These are phyloP conservation scores for Spizellomyces punctatus DNA, from an alignment of 192 early-diverging fungal species.

Conservation along the genomic window DNA sequence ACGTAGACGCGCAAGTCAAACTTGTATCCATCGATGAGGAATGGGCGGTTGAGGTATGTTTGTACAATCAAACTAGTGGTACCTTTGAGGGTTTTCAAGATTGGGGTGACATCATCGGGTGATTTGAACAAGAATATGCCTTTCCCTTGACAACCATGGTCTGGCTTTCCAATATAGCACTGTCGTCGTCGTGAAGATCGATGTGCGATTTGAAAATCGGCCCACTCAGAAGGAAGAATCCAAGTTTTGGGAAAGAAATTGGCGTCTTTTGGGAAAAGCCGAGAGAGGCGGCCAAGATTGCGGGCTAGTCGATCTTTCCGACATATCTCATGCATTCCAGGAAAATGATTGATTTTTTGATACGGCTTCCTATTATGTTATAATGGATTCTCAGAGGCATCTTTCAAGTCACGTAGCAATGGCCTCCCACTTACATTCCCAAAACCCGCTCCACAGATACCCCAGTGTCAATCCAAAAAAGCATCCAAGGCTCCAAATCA, in stretches of 20 bases:
- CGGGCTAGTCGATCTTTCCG: conserved; percentile 61
- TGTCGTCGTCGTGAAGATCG: conserved; percentile 4
- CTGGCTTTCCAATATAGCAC: conserved; percentile 60
- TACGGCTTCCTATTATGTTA: conserved; percentile 42
- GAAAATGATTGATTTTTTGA: conserved; percentile 65
- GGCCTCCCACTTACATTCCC: conserved; percentile 40
- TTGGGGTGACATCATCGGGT: conserved; percentile 24
- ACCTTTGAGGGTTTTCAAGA: conserved; percentile 23
- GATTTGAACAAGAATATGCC: conserved; percentile 36
- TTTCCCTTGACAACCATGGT: conserved; percentile 57
- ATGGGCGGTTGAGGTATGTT: conserved; percentile 50
- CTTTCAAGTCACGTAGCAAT: background rate
- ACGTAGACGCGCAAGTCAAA: conserved; percentile 66
- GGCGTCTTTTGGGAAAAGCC: conserved; percentile 55
- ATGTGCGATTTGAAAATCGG: conserved; percentile 38
- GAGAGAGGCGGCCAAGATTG: conserved; percentile 49
- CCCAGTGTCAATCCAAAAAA: conserved; percentile 63
- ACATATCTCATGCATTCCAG: conserved; percentile 68
- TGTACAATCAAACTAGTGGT: conserved; percentile 47
- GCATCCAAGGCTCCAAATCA: conserved; percentile 38
- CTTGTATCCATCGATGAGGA: conserved; percentile 58
- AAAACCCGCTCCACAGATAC: conserved; percentile 57
- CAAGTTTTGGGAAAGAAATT: conserved; percentile 61
- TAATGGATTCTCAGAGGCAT: background rate
- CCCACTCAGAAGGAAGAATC: conserved; percentile 54